Evolutionary conservation across 192 early-diverging fungal species (phyloP).

Genomic region (Neocallimastix lanati): DNA sequence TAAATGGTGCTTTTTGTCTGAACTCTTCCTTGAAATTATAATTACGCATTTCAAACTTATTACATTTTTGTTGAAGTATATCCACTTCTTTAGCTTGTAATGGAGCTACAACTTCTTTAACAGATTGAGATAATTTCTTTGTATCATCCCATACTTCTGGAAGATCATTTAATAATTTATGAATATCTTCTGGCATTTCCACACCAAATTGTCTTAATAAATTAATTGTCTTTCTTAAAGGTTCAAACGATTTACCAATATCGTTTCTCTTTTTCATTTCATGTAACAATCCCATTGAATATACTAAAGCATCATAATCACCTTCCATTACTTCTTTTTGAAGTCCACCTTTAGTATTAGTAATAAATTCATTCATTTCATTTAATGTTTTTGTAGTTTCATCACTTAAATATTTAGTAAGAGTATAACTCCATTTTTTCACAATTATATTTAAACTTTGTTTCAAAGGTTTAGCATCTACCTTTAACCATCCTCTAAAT

Average conservation of each 20-base stretch:
- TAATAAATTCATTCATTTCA: conserved; percentile 36
- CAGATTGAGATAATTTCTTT: conserved; percentile 34
- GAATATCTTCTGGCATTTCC: conserved; percentile 43
- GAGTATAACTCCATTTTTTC: conserved; percentile 48
- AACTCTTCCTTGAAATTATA: conserved; percentile 47
- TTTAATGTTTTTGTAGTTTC: conserved; percentile 34
- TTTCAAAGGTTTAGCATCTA: conserved; percentile 41
- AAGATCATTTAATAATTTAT: conserved; percentile 42
- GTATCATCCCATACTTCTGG: conserved; percentile 48
- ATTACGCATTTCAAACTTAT: conserved; percentile 40
- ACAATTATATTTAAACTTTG: conserved; percentile 42
- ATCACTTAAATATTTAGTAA: conserved; percentile 41
- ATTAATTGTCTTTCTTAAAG: conserved; percentile 42
- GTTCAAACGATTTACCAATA: conserved; percentile 45
- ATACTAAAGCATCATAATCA: conserved; percentile 32
- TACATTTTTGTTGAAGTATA: conserved; percentile 46
- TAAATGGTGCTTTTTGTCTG: conserved; percentile 50
- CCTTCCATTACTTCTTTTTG: conserved; percentile 37
- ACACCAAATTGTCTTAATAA: conserved; percentile 40
- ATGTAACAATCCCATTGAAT: conserved; percentile 40
- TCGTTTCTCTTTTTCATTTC: conserved; percentile 33
- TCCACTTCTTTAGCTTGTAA: conserved; percentile 46
- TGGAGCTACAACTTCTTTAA: conserved; percentile 43
- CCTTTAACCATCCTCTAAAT: conserved; percentile 39
- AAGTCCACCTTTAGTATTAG: conserved; percentile 31